Percentiles rank a stretch among this genome's conserved stretches.
These are phyloP conservation scores for Cruciata laevipes DNA, from an alignment of 257 asterid genomes.

Conservation along the genomic window DNA sequence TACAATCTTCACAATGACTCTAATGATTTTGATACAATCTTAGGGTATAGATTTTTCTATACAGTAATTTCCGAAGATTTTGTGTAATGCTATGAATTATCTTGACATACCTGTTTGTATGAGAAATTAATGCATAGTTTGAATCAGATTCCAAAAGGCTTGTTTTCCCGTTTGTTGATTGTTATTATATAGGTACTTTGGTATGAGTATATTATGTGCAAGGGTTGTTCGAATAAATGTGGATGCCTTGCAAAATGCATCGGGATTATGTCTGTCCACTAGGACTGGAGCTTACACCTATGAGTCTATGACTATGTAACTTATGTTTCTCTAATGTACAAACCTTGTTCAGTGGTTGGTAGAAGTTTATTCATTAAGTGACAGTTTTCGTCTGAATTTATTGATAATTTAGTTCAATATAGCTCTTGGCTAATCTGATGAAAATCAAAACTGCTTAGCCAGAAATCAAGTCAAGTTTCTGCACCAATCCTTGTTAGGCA, in stretches of 20 bases:
- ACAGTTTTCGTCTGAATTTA: background rate
- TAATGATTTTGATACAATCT: background rate
- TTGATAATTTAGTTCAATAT: background rate
- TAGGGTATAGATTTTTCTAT: no score
- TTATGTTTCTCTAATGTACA: background rate
- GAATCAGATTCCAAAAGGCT: background rate
- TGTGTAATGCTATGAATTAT: background rate
- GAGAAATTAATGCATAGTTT: background rate
- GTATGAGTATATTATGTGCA: background rate
- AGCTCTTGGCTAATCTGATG: background rate
- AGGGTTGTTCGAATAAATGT: background rate
- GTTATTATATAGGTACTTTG: background rate
- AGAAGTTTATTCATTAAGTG: background rate
- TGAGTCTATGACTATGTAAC: background rate
- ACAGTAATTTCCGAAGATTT: no score
- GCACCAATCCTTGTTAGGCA: background rate
- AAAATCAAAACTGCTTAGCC: background rate
- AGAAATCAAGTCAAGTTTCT: background rate
- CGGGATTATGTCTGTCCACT: background rate
- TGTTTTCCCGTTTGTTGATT: background rate
- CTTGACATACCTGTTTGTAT: background rate
- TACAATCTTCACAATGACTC: slow-evolving; percentile 1
- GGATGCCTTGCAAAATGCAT: background rate
- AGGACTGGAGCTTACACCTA: background rate
- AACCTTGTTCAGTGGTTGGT: background rate